These are phyloP conservation scores for cucumber (Cucumis sativus) DNA, from an alignment of 306 rosid species.

Conservation along the genomic window Cucumber_9930_V3 NC_026660.2:14520501-14521000, in stretches of 20 bases:
- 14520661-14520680: background rate
- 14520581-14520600: slow-evolving; percentile 3
- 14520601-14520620: background rate
- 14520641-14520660: background rate
- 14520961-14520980: background rate
- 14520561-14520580: slow-evolving; percentile 12
- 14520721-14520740: background rate
- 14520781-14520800: background rate
- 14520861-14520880: background rate
- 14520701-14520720: background rate
- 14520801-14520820: background rate
- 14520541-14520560: slow-evolving; percentile 40
- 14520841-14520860: background rate
- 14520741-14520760: background rate
- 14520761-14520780: background rate
- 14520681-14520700: background rate
- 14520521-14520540: slow-evolving; percentile 95
- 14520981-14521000: background rate
- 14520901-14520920: background rate
- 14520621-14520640: slow-evolving; percentile 14
- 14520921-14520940: background rate
- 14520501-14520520: slow-evolving; percentile 89
- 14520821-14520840: background rate
- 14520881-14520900: background rate
- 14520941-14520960: background rate